Percentiles rank a stretch among this genome's conserved stretches.
phyloP scores from a whole-genome alignment of 805 yeast genomes.

The Candida adriatica region DNA sequence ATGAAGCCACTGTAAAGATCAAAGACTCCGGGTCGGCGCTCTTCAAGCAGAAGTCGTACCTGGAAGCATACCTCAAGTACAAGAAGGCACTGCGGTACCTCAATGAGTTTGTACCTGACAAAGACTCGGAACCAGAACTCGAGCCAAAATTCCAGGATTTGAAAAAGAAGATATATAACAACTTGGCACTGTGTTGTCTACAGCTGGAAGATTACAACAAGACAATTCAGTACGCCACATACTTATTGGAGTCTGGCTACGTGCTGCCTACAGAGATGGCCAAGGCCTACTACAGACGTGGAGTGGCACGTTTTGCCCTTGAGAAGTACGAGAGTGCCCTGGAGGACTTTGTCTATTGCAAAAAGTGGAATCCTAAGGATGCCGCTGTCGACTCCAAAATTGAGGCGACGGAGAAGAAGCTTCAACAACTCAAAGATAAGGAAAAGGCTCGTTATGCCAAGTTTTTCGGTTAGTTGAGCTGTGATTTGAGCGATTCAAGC shows the following conservation, averaged over 20 bases:
- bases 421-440: slow-evolving; percentile 38
- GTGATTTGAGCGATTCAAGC: slow-evolving; percentile 32
- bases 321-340: slow-evolving; percentile 46
- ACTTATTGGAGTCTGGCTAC: slow-evolving; percentile 44
- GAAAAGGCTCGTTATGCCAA: slow-evolving; percentile 54
- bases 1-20: slow-evolving; percentile 43
- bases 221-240: slow-evolving; percentile 48
- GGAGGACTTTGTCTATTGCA: slow-evolving; percentile 38
- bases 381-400: slow-evolving; percentile 39
- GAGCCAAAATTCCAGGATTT: slow-evolving; percentile 39
- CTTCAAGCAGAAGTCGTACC: slow-evolving; percentile 43
- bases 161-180: slow-evolving; percentile 37
- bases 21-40: slow-evolving; percentile 62
- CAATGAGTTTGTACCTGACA: slow-evolving; percentile 67
- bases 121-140: slow-evolving; percentile 49
- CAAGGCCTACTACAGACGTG: slow-evolving; percentile 54
- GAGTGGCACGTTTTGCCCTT: slow-evolving; percentile 35
- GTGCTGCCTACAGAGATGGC: slow-evolving; percentile 38
- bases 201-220: slow-evolving; percentile 42
- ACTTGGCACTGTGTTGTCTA: slow-evolving; percentile 49
- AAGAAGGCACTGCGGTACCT: slow-evolving; percentile 60
- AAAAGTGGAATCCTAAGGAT: slow-evolving; percentile 41
- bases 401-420: slow-evolving; percentile 30
- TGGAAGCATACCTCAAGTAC: slow-evolving; percentile 57
- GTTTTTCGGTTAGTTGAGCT: slow-evolving; percentile 40